Conservation (phyloP, 2,329 filamentous ascomycete genomes). For the Colletotrichum australisinense region DNA sequence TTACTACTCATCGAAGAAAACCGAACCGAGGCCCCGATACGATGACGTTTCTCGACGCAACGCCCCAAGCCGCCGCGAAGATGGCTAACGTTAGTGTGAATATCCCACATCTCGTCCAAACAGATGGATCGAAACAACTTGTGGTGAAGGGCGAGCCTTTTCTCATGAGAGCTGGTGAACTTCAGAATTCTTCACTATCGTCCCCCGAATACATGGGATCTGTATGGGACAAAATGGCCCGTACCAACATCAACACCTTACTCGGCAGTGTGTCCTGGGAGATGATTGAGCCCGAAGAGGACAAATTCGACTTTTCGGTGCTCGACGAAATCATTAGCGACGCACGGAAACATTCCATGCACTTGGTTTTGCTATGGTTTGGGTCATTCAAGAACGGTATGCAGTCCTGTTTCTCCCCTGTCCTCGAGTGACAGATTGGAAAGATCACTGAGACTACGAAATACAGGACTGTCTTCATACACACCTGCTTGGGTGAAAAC, state of each 20-base stretch:
- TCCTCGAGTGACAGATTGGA: conserved; percentile 37
- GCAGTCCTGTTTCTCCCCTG: conserved; percentile 16
- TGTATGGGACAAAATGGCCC: conserved; percentile 40
- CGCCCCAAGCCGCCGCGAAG: neutral
- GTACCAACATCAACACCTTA: conserved; percentile 48
- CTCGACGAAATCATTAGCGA: conserved; percentile 45
- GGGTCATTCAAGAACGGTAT: conserved; percentile 49
- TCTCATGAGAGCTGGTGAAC: conserved; percentile 31
- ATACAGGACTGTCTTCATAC: conserved; percentile 22
- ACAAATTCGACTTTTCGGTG: conserved; percentile 46
- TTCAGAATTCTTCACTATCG: neutral
- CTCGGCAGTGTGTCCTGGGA: conserved; percentile 50
- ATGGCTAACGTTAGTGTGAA: neutral
- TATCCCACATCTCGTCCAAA: neutral
- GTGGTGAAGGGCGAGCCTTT: conserved; percentile 48
- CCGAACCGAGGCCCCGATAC: neutral
- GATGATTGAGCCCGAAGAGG: conserved; percentile 48
- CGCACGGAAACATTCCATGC: conserved; percentile 44
- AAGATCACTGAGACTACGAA: neutral
- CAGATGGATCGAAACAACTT: neutral
- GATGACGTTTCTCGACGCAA: neutral
- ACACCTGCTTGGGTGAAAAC: neutral
- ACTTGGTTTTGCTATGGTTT: conserved; percentile 51
- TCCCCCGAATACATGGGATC: neutral
- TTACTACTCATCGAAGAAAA: neutral